Conservation (phyloP, 805 yeast species). For the Nakazawaea siamensis region DNA sequence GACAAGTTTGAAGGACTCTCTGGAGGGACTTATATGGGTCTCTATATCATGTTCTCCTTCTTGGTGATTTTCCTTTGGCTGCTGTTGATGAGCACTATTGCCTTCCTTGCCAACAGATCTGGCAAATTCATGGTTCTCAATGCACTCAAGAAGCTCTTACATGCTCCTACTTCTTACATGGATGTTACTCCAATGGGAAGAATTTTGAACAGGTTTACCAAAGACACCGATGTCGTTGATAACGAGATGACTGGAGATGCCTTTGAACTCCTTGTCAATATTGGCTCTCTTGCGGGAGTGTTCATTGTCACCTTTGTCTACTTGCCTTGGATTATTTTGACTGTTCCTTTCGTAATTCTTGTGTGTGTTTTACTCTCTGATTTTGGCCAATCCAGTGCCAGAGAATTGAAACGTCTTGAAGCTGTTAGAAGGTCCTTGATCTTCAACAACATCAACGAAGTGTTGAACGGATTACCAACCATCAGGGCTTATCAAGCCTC, state of each 20-base stretch:
- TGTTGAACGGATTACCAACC: conserved; percentile 38
- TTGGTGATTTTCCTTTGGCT: conserved; percentile 32
- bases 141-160: conserved; percentile 54
- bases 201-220: conserved; percentile 75
- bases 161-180: conserved; percentile 74
- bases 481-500: conserved; percentile 33
- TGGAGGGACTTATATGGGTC: conserved; percentile 48
- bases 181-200: conserved; percentile 87
- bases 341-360: conserved; percentile 42
- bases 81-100: conserved; percentile 5
- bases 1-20: conserved; percentile 32
- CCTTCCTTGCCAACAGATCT: conserved; percentile 40
- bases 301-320: conserved; percentile 58
- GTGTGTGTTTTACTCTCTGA: conserved; percentile 33
- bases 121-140: conserved; percentile 45
- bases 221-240: conserved; percentile 77
- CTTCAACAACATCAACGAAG: conserved; percentile 42
- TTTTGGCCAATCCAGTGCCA: conserved; percentile 40
- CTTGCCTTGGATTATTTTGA: conserved; percentile 67
- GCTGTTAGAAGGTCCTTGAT: conserved; percentile 43
- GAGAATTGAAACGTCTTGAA: conserved; percentile 44
- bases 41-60: conserved; percentile 41
- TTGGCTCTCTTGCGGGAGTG: conserved; percentile 50
- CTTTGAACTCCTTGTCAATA: conserved; percentile 47
- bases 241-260: conserved; percentile 68